Conservation (phyloP, 1,284 basidiomycete species). For the Leucoagaricus sp. region DNA sequence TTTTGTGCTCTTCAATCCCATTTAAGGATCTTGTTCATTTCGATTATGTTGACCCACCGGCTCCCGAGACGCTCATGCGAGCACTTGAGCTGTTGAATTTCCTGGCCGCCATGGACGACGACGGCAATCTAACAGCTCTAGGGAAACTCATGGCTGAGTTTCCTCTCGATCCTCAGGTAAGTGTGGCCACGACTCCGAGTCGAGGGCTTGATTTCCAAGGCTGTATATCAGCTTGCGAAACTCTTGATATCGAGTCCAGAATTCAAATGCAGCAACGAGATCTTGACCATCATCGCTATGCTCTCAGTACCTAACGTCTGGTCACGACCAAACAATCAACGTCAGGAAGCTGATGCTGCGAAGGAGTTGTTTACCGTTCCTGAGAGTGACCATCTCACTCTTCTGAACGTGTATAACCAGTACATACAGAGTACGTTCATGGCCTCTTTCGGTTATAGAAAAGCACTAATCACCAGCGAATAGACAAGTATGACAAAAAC, state of each 20-base stretch:
- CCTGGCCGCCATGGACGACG: constrained; percentile 91
- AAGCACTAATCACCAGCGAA: background rate
- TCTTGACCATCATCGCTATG: constrained; percentile 95
- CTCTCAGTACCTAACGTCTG: constrained; percentile 95
- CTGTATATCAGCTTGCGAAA: constrained; percentile 70
- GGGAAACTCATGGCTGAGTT: constrained; percentile 98
- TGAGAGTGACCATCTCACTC: constrained; percentile 93
- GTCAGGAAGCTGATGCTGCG: constrained; percentile 90
- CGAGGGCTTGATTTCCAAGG: background rate
- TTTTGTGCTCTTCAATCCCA: background rate
- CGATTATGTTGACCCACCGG: constrained; percentile 96
- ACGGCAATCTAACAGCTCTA: constrained; percentile 87
- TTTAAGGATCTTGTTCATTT: constrained; percentile 86
- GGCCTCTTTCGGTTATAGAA: constrained; percentile 25
- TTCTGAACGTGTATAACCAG: constrained; percentile 96
- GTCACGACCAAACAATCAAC: constrained; percentile 86
- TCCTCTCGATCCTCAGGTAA: constrained; percentile 92
- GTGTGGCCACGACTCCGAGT: constrained; percentile 14
- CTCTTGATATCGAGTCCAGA: constrained; percentile 94
- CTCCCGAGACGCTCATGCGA: constrained; percentile 98
- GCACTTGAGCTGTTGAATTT: constrained; percentile 95
- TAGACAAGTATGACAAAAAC: constrained; percentile 76
- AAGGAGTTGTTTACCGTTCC: constrained; percentile 90
- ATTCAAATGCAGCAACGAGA: constrained; percentile 96
- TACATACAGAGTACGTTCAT: constrained; percentile 88